Conservation (phyloP, 108 stramenopile species). For the Cyclotella choctawhatcheeana region DNA sequence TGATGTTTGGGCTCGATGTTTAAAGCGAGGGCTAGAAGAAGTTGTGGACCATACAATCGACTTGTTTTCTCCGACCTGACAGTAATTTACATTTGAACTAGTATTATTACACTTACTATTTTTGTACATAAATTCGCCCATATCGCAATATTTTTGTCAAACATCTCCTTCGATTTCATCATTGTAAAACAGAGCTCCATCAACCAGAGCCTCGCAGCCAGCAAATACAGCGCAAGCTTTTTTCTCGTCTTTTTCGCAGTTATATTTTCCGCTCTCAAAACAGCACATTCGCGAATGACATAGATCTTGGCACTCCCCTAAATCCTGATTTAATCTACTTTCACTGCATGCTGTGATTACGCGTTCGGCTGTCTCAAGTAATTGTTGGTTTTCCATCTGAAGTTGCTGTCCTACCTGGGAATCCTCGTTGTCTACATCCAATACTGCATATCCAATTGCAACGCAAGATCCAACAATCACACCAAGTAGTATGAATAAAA, state of each 20-base stretch:
- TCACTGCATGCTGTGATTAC: constrained; percentile 35
- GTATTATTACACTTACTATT: too few species aligned
- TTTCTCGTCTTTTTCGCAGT: constrained; percentile 34
- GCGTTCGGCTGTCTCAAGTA: constrained; percentile 42
- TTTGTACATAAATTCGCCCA: too few species aligned
- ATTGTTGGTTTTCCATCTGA: constrained; percentile 32
- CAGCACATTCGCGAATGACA: constrained; percentile 32
- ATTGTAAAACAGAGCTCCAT: constrained; percentile 13
- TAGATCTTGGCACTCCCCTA: constrained; percentile 34
- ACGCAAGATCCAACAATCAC: constrained; percentile 31
- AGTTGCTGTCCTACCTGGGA: not conserved
- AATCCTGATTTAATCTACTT: constrained; percentile 20
- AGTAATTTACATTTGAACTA: too few species aligned
- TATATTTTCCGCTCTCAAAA: constrained; percentile 30
- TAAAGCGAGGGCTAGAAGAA: constrained; percentile 35
- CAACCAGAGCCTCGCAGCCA: constrained; percentile 32
- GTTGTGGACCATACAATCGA: constrained; percentile 14
- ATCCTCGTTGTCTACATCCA: not conserved
- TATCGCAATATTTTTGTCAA: too few species aligned
- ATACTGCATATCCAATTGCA: constrained; percentile 36
- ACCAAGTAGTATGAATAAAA: constrained; percentile 12
- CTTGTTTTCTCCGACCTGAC: too few species aligned
- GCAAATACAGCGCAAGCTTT: constrained; percentile 42
- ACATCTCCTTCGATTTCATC: constrained; percentile 24
- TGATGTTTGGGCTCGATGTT: constrained; percentile 40